Base-by-base conservation (phyloP, 345 rosid genomes). In the Lepidium didymum region DNA sequence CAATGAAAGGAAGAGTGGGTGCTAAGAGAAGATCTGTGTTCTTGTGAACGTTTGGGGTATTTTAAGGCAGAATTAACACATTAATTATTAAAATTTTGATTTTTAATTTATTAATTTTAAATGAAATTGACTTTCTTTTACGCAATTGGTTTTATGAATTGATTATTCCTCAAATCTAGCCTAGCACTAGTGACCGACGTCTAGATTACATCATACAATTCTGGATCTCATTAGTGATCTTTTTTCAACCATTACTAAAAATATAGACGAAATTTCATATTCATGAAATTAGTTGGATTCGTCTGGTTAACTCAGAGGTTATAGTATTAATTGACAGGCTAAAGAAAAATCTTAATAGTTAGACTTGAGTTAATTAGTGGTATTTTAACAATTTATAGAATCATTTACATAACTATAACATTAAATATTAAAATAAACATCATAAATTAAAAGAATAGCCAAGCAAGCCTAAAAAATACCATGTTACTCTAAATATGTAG, bases 131-230 rank as follows among this genome's bases (percentile, higher is more conserved):
- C 43, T 46, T 54, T 61, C 4, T 4, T 13, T 6, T 51, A 23
- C 19, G 21, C 9, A 16, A 5, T 67, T 73, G 31, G 12, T 61
- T 10, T 31, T 36, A 53, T 35, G 42, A 72, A 15, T 41, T 59
- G 21, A 65, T 35, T 66, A 34, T 59, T 74, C 68, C 72, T 67
- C 18, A 52, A 74, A 60, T 74, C 68, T 74, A 59, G 73, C 68
- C 36, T 42, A 54, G 41, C 29, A 57, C 77, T 21, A 64, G 65
- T 72, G 76, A 40, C 56, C 12, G 31, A 31, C 33, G 71, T 57
- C 33, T 47, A 47, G 56, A 62, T 54, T 51, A 49, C 11, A 37
- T 49, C 59, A 56, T 62, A 12, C 56, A 15, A 4, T 5, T 43
- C 43, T 53, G 35, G 56, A 62, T 53, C 69, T 70, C 5, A 43